Base-by-base conservation (phyloP, 345 rosid species). In the Cardamine occulta region DNA sequence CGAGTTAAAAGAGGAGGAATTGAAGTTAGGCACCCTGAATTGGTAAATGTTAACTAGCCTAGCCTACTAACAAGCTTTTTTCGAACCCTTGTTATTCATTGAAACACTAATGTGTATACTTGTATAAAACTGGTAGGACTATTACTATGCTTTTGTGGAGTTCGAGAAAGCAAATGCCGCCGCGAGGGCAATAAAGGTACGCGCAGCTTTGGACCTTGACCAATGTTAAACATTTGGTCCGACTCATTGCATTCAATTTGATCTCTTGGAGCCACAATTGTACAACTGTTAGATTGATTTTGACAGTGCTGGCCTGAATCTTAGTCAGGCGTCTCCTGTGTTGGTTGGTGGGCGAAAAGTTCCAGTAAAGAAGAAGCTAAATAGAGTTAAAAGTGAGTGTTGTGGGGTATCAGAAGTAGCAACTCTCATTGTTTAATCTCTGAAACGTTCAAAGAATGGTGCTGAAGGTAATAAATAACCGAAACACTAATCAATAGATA, bases 61-160 rank as follows among this genome's bases (percentile, higher is more conserved):
- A 29, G 32, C 8, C 5, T 63, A 34, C n/a, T 44, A 37, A 53
- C 61, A 51, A 53, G 35, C 57, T 31, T 11, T 48, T 12, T 6
- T 24, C 15, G 5, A 24, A 28, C 13, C 8, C 29, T 53, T 26
- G n/a, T 29, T 52, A 8, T 23, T 49, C 17, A 15, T 26, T 26
- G 64, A 32, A 55, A 24, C 13, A 17, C 15, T 45, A 47, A 58
- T 29, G 57, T 70, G 44, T 57, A 7, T 70, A 24, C 37, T 28
- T 45, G 70, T 66, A 6, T 65, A 9, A 47, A 47, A 56, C 34
- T 52, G 21, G 45, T 82, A 93, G 96, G 85, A 85, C 24, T 81
- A 82, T 74, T 79, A 74, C 78, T 91, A 85, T 82, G 96, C 87
- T 45, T 90, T 91, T 55, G 93, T 93, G 78, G 88, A 85, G 78